Conservation (phyloP, 805 yeast species). For the Wickerhamiella cacticola region DNA sequence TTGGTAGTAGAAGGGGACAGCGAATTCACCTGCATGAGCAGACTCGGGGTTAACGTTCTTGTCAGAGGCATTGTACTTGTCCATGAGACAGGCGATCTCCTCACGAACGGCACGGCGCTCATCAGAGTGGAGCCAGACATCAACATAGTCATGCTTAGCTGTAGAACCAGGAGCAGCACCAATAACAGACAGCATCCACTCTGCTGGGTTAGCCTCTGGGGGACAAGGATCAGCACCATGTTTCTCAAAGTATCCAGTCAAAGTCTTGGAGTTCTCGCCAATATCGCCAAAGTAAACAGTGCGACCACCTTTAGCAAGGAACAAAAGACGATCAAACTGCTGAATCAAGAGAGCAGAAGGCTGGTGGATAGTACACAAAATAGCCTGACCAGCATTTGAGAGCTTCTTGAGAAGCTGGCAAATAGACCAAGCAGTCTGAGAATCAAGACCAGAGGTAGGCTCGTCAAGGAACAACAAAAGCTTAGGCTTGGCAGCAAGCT, state of each 20-base stretch:
- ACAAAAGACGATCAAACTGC: conserved; percentile 54
- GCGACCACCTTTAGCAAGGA: conserved; percentile 62
- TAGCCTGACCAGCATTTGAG: conserved; percentile 62
- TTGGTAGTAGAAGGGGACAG: conserved; percentile 40
- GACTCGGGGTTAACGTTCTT: conserved; percentile 18
- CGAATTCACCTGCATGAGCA: conserved; percentile 28
- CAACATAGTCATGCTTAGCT: conserved; percentile 48
- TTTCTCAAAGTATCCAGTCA: conserved; percentile 56
- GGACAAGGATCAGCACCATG: conserved; percentile 61
- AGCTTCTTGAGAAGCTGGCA: conserved; percentile 53
- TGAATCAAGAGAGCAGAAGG: conserved; percentile 61
- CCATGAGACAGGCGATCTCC: conserved; percentile 30
- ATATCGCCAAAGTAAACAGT: conserved; percentile 77
- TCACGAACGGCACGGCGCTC: conserved; percentile 30
- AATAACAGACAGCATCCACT: conserved; percentile 58
- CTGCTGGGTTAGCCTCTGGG: conserved; percentile 57
- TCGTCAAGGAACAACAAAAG: conserved; percentile 52
- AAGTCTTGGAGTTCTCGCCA: conserved; percentile 47
- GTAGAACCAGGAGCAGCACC: conserved; percentile 73
- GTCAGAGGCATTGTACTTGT: conserved; percentile 24
- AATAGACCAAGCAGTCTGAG: conserved; percentile 55
- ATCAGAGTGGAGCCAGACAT: conserved; percentile 45
- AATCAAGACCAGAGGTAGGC: conserved; percentile 62
- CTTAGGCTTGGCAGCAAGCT: conserved; percentile 56
- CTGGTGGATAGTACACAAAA: conserved; percentile 66